Conservation (phyloP, 495 filamentous ascomycete species). For the Trichoderma asperelloides region DNA sequence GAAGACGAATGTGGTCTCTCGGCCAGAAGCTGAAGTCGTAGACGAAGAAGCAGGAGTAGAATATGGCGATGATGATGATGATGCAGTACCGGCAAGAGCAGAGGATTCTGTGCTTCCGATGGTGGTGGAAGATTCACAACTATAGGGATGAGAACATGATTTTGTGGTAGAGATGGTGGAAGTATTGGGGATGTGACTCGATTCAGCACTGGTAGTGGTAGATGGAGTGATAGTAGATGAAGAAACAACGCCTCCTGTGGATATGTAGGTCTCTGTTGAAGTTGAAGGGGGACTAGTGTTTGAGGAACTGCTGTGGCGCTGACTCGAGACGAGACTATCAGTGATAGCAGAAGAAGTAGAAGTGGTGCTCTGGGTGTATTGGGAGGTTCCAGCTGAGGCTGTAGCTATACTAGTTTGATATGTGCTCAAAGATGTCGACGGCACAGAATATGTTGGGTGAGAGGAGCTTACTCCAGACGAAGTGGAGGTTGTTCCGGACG, state of each 20-base stretch:
- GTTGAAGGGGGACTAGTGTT: too few species aligned
- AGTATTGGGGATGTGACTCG: background rate
- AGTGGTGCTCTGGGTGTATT: background rate
- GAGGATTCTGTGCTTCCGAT: background rate
- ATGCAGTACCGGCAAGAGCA: background rate
- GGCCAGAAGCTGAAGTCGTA: background rate
- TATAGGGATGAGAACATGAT: background rate
- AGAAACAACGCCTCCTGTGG: too few species aligned
- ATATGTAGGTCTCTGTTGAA: background rate
- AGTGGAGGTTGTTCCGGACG: background rate
- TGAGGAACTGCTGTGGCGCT: background rate
- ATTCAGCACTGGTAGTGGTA: background rate
- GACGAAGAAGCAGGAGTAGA: background rate
- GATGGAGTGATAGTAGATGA: background rate
- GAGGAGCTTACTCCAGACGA: background rate
- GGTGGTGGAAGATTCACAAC: background rate
- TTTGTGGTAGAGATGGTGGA: background rate
- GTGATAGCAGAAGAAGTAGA: background rate
- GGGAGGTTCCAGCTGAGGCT: background rate
- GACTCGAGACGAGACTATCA: background rate
- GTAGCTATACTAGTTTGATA: background rate
- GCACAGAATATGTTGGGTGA: background rate
- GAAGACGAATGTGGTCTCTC: background rate
- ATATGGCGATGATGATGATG: background rate
- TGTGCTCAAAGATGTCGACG: background rate